A percentile compares a stretch with the other conserved stretches of the same genome.
Conservation (phyloP, 2,329 filamentous ascomycete genomes). For the Fusarium globosum region DNA sequence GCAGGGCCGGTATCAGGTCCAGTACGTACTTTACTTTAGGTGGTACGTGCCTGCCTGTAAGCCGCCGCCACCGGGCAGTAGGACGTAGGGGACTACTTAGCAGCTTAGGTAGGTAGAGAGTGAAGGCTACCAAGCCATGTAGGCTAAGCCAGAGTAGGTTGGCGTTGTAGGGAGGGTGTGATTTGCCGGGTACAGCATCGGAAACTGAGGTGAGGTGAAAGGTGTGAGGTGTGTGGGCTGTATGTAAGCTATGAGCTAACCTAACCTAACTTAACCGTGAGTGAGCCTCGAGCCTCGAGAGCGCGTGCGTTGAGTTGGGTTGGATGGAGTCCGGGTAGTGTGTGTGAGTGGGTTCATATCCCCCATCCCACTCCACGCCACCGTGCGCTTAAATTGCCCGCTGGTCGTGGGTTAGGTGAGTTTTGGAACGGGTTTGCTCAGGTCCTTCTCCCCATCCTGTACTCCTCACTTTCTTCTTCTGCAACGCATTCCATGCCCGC, state of each 20-base stretch:
- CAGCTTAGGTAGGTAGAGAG: background rate
- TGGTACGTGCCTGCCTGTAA: conserved; percentile 28
- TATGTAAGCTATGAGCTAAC: conserved; percentile 11
- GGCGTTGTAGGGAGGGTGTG: conserved; percentile 17
- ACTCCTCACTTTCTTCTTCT: conserved; percentile 52
- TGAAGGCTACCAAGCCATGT: background rate
- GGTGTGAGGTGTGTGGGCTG: background rate
- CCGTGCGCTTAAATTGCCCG: conserved; percentile 29
- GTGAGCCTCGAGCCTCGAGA: conserved; percentile 13
- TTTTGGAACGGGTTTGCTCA: conserved; percentile 52
- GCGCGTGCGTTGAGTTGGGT: conserved; percentile 26
- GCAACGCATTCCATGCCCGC: conserved; percentile 49
- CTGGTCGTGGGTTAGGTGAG: conserved; percentile 56
- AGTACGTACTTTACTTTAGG: conserved; percentile 32
- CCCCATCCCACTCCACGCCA: conserved; percentile 27
- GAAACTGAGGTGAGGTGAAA: conserved; percentile 25
- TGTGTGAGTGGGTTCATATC: conserved; percentile 43
- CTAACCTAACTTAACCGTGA: background rate
- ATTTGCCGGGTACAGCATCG: conserved; percentile 33
- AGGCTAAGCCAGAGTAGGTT: background rate
- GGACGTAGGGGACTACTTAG: background rate
- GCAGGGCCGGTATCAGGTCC: background rate
- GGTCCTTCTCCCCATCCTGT: conserved; percentile 54
- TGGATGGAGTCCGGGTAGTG: conserved; percentile 10
- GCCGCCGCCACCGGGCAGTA: conserved; percentile 20